Evolutionary conservation across 352 stramenopile genomes (phyloP).

Genomic region (Globisporangium perplexum): DNA sequence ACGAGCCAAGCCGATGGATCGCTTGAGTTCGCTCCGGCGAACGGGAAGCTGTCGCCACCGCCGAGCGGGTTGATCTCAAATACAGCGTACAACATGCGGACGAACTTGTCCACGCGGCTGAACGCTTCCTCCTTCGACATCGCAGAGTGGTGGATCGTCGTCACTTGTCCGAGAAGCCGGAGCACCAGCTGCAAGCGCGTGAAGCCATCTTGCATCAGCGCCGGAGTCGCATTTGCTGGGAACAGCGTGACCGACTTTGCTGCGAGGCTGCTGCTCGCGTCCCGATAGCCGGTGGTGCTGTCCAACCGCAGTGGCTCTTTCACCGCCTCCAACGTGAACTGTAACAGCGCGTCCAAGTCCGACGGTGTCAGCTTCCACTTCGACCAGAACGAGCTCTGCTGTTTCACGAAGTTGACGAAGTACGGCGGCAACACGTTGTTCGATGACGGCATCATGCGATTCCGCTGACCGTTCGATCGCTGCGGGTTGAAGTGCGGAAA

Average conservation of each 20-base stretch:
- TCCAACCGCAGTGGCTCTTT: constrained; percentile 42
- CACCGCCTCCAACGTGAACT: constrained; percentile 48
- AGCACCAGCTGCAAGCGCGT: constrained; percentile 62
- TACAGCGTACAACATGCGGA: constrained; percentile 42
- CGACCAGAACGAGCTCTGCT: constrained; percentile 58
- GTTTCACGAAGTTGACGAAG: constrained; percentile 86
- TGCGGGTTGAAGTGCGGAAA: constrained; percentile 60
- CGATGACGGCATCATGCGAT: constrained; percentile 32
- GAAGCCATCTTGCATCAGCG: constrained; percentile 76
- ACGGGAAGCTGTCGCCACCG: constrained; percentile 1
- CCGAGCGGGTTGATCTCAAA: constrained; percentile 35
- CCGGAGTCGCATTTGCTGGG: constrained; percentile 31
- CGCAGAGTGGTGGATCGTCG: constrained; percentile 46
- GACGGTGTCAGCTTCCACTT: constrained; percentile 66
- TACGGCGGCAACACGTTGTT: constrained; percentile 74
- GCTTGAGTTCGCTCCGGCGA: constrained; percentile 12
- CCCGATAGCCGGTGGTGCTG: background rate
- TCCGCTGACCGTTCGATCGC: constrained; percentile 20
- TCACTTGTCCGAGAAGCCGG: constrained; percentile 56
- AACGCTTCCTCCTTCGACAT: constrained; percentile 45
- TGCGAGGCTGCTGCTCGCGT: background rate
- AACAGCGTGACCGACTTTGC: constrained; percentile 18
- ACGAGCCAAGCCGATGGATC: constrained; percentile 57
- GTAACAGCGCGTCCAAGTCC: constrained; percentile 54
- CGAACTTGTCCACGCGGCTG: constrained; percentile 41